Evolutionary conservation across 2,329 filamentous ascomycete genomes (phyloP), one percentile per base, ranked within the genome.

Genomic region (Pseudogymnoascus sp.): DNA sequence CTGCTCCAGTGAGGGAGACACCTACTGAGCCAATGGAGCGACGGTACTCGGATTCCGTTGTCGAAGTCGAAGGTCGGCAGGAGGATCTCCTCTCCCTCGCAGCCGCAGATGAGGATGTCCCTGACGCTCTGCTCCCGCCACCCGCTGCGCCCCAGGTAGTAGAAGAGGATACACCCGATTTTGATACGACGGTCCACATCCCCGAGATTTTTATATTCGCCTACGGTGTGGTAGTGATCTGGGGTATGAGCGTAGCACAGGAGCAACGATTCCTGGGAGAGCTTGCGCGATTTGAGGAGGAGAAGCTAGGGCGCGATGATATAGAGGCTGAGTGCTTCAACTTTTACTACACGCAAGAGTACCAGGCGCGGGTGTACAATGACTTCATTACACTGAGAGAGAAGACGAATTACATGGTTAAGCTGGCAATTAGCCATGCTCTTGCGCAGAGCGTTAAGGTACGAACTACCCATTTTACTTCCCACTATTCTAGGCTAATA

Each of bases 291-390:
- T 99, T 97, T 69, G 94, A 97, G 74, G 83, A 86, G 40, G 93
- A 96, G 72, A 96, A 96, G 74, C 82, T 97, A 58, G 86, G 86
- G 27, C 84, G 88, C 9, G 92, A 96, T 71, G 91, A 96, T 68
- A 87, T 96, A 31, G 93, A 99, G 77, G 90, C 92, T 55, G 94
- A 99, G 75, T 91, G 93, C 71, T 99, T 99, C 81, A 99, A 99
- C 74, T 99, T 97, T 75, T 99, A 99, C 79, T 97, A 99, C 78
- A 97, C 94, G 2, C 85, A 89, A 70, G 93, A 97, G 73, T 99
- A 99, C 74, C 95, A 99, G 76, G 91, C 94, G 21, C 88, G 94
- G 60, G 99, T 99, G 74, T 99, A 99, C 82, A 99, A 99, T 75
- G 94, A 99, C 76, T 99, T 99, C 70, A 99, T 99, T 75, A 94